Evolutionary conservation across 352 stramenopile genomes (phyloP).

Genomic region (Stramenopiles sp.): DNA sequence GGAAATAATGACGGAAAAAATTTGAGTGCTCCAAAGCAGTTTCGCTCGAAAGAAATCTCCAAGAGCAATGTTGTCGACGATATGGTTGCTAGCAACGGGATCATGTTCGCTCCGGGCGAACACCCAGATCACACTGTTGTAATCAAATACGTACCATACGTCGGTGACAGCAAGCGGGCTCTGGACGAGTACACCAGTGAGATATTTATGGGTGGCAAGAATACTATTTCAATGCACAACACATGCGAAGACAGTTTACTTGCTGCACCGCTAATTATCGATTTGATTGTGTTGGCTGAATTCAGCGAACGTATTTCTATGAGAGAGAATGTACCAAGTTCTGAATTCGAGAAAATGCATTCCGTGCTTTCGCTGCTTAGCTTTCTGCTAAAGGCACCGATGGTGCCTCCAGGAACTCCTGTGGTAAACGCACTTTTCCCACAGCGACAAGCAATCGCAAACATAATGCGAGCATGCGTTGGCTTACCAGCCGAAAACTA

Average conservation of each 20-base stretch:
- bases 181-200: conserved; percentile 99
- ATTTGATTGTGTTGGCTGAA: conserved; percentile 92
- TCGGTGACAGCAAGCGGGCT: conserved; percentile 95
- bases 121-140: conserved; percentile 98
- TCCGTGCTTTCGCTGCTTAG: conserved; percentile 87
- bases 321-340: conserved; percentile 25
- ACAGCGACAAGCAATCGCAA: conserved; percentile 90
- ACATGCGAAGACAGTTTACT: conserved; percentile 97
- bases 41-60: conserved; percentile 98
- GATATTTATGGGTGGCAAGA: conserved; percentile 98
- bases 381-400: conserved; percentile 96
- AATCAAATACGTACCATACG: conserved; percentile 98
- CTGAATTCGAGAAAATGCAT: conserved; percentile 82
- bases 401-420: conserved; percentile 89
- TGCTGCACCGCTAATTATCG: conserved; percentile 89
- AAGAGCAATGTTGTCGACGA: conserved; percentile 98
- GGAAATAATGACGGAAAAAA: conserved; percentile 99
- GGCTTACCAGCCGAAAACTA: conserved; percentile 88
- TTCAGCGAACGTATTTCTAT: conserved; percentile 86
- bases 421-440: conserved; percentile 96
- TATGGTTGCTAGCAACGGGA: conserved; percentile 89
- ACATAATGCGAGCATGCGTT: conserved; percentile 91
- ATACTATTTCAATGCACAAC: conserved; percentile 99
- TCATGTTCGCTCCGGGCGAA: conserved; percentile 92
- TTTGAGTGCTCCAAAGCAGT: conserved; percentile 90